These are phyloP conservation scores for Penicillium sp. DNA, from an alignment of 2,329 filamentous ascomycete species.

Conservation along the genomic window DNA sequence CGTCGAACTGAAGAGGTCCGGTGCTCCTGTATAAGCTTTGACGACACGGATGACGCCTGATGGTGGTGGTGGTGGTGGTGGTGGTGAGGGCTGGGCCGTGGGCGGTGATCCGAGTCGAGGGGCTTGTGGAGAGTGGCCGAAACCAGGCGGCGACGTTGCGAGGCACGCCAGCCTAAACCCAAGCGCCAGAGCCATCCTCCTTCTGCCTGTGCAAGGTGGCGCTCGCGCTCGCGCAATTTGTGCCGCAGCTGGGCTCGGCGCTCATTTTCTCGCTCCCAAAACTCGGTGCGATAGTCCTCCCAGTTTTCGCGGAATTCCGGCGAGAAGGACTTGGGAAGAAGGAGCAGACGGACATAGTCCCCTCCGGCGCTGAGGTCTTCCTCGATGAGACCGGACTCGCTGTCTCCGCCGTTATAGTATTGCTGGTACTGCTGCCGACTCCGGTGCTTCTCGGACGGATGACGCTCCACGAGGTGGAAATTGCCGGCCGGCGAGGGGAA, in stretches of 20 bases:
- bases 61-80: constrained; percentile 23
- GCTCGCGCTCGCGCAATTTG: constrained; percentile 63
- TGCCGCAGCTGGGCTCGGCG: constrained; percentile 66
- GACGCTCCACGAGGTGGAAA: constrained; percentile 72
- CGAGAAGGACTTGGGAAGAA: constrained; percentile 91
- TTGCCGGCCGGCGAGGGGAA: constrained; percentile 58
- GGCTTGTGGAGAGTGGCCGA: constrained; percentile 24
- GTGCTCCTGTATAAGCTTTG: constrained; percentile 24
- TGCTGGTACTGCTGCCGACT: constrained; percentile 31
- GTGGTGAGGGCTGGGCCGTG: constrained; percentile 24
- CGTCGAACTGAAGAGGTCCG: constrained; percentile 27
- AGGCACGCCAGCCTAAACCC: constrained; percentile 47
- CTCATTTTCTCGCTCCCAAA: constrained; percentile 96
- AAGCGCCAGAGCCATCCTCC: constrained; percentile 83
- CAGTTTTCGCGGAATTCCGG: constrained; percentile 93
- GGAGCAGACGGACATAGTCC: constrained; percentile 81
- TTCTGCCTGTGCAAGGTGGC: constrained; percentile 60
- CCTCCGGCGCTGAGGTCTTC: constrained; percentile 87
- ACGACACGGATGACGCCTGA: constrained; percentile 24
- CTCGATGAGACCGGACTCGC: constrained; percentile 60
- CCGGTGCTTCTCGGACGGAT: constrained; percentile 35
- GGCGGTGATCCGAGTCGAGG: constrained; percentile 24
- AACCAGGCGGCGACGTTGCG: constrained; percentile 26
- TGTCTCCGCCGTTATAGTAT: constrained; percentile 52
- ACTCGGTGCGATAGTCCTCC: constrained; percentile 89